Evolutionary conservation across 495 filamentous ascomycete genomes (phyloP), one percentile per base, ranked within the genome.

Genomic region (Podospora fimiseda): DNA sequence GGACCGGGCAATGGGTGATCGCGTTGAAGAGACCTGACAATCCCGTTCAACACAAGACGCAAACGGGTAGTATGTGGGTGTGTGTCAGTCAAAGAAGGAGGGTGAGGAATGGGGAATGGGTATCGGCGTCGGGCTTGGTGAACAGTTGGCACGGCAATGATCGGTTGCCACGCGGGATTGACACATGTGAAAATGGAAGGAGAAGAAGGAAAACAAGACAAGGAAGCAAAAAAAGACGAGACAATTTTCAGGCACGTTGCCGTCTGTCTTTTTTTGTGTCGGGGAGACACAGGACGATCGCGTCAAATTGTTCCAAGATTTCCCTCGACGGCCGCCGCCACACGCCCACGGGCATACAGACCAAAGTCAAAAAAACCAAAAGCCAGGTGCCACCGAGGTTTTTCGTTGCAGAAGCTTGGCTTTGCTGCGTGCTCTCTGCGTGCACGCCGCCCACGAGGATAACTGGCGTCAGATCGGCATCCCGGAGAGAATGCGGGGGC

Each of bases 401-500:
- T 50, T 53, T 58, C 55, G 55, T 58, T 50, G 38, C 39, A 42
- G 37, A 46, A 33, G 43, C 51, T 42, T 33, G 43, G 19, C 24
- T 43, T 22, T 24, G 44, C 43, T 41, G 47, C 22, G 23, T 40
- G 30, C 37, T 11, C 42, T 41, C 16, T 48, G 23, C 41, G 27
- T 33, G 27, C 27, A 5, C 23, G 40, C 24, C 44, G 42, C 41
- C 56, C 50, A 51, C 56, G 40, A 50, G 43, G 51, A 36, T 47
- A 22, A 37, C 47, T 50, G 38, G 39, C 44, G 38, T 57, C 27
- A 54, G 63, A 63, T 60, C 63, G 63, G 63, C 54, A 66, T 63
- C 60, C 59, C 60, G 63, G 60, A 53, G 45, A 56, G 63, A 65
- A 66, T 66, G 63, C 61, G 63, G 63, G 63, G 63, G 59, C 54